Base-by-base conservation (phyloP, 1,284 basidiomycete genomes). In the Ceratobasidium sp. region DNA sequence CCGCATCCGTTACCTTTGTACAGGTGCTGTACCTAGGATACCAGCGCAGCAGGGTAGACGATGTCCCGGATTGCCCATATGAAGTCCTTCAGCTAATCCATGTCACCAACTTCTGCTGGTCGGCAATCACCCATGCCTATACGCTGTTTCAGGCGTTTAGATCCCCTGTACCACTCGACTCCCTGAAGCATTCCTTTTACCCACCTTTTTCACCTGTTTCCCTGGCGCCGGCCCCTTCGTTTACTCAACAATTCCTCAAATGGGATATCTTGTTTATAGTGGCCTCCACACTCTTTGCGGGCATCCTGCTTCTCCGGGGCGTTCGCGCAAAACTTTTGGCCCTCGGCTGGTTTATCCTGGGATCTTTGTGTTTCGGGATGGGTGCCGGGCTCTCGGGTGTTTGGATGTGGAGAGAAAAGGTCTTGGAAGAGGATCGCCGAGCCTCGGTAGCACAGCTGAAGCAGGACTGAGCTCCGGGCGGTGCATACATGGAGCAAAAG, bases 361-460 rank as follows among this genome's bases (percentile, higher is more conserved):
- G 66, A 49, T 71, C 66, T 14, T 9, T 59, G 9, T 71, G 34
- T 37, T 71, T 71, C 34, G 66, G 66, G 13, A 48, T 46, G 37
- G 66, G 66, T 1, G 66, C 66, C n/a, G 66, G 51, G 27, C 19
- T 71, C 43, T 58, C 66, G 11, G 66, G 66, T n/a, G 34, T 71
- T 31, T 71, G 66, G 66, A 71, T 71, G 54, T 71, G 66, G 66
- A 71, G 66, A 37, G 66, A 71, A 37, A 71, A 71, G 29, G 54
- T 71, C 16, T 39, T 71, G 31, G 66, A 71, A 22, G 66, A 71
- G 54, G 54, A 71, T n/a, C 66, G 66, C 22, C 66, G 66, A 37
- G 43, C 54, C 3, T 39, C n/a, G 37, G 49, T 43, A 41, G 34
- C 13, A 13, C 37, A 49, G 49, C n/a, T 43, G 46, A 71, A 49